Base-by-base conservation (phyloP, 73 alveolate species). In the Uronychia binucleata region DNA sequence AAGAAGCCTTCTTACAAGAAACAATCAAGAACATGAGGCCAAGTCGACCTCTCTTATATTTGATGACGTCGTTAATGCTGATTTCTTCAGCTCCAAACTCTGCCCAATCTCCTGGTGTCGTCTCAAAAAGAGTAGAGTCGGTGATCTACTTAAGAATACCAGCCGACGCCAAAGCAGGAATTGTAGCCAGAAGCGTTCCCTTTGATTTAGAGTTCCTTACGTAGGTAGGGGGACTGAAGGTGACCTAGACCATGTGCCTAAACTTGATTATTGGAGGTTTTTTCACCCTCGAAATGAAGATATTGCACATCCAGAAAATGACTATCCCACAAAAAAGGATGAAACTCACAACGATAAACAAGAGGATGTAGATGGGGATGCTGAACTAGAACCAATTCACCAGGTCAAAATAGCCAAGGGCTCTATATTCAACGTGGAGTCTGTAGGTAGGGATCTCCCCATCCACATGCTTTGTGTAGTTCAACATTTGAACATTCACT, bases 381-480 rank as follows among this genome's bases (percentile, higher is more conserved):
- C 85, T 58, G 35, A 92, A 88, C 89, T 88, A 80, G 91, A 92
- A 92, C 34, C 84, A 58, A 78, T 92, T 92, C 11, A 92, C 80
- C 80, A 92, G 87, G 86, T 89, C 90, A 75, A 92, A 92, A 35
- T 78, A 92, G 58, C 92, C 83, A 29, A 92, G 82, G 0, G 97
- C 94, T 30, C 81, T 78, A 57, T 84, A 92, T 0, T 89, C 86
- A 13, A 92, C 32, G 74, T 26, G 29, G 82, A 92, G 84, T 0
- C 34, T 34, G 60, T 92, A 92, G 13, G 59, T 1, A 11, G 91
- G 90, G 13, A 67, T 74, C 33, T 58, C 89, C 33, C 82, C 46
- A 11, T 82, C 86, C 32, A 31, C 86, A 25, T 57, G 57, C n/a
- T 57, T 90, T 26, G 84, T 77, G 85, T 92, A 92, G 77, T 83